A percentile compares a stretch with the other conserved stretches of the same genome.
These are phyloP conservation scores for Sphagnurus paluster DNA, from an alignment of 1,284 basidiomycete species.

Conservation along the genomic window DNA sequence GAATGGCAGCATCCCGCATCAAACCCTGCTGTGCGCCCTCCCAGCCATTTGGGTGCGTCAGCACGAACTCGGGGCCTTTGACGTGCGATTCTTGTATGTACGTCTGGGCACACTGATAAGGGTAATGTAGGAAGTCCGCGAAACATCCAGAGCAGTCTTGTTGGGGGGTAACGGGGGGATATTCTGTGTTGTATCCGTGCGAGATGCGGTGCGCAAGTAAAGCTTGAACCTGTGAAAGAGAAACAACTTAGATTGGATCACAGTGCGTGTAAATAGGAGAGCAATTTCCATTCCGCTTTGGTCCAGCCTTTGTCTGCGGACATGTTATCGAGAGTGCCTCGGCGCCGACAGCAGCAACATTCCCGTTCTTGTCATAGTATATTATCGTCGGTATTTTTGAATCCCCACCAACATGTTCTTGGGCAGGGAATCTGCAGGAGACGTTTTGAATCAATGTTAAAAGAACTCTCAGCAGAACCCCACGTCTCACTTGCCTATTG, in stretches of 20 bases:
- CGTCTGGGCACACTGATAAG: slow-evolving; percentile 41
- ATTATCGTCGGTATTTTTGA: slow-evolving; percentile 51
- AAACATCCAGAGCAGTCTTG: slow-evolving; percentile 44
- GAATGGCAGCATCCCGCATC: slow-evolving; percentile 40
- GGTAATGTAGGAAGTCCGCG: slow-evolving; percentile 51
- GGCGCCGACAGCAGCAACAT: slow-evolving; percentile 24
- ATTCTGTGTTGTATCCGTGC: slow-evolving; percentile 14
- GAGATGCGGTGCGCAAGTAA: slow-evolving; percentile 34
- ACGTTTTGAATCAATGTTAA: background rate
- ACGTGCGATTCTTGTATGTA: slow-evolving; percentile 52
- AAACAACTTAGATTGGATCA: background rate
- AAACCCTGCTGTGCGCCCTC: slow-evolving; percentile 40
- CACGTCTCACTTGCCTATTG: slow-evolving; percentile 38
- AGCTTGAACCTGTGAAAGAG: slow-evolving; percentile 48
- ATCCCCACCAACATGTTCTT: slow-evolving; percentile 24
- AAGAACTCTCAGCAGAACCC: background rate
- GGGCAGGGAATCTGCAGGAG: slow-evolving; percentile 3
- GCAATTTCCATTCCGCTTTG: slow-evolving; percentile 40
- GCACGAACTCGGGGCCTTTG: slow-evolving; percentile 38
- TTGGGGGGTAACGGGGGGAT: slow-evolving; percentile 41
- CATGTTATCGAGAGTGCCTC: slow-evolving; percentile 31
- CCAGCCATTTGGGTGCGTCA: slow-evolving; percentile 47
- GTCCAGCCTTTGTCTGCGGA: slow-evolving; percentile 41
- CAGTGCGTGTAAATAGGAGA: background rate
- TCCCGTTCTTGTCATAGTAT: slow-evolving; percentile 24